Evolutionary conservation across 306 rosid species (phyloP), one percentile per base, ranked within the genome.

Genomic region (Prunus mongolica): DNA sequence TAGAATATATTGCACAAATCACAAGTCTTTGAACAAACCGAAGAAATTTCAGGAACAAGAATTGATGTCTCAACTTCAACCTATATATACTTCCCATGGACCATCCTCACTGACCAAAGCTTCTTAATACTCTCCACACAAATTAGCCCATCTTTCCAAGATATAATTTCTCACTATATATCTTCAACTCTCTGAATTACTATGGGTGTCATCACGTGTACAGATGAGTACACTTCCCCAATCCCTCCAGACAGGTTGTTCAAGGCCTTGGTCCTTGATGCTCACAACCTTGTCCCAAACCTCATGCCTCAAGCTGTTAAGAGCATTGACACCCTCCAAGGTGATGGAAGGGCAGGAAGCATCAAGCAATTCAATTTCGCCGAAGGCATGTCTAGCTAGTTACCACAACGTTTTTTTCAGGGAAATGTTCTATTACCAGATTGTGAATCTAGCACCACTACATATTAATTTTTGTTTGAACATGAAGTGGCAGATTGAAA

Each of bases 271-370:
- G 9, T 86, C 34, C 77, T 82, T 14, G 85, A 83, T 15, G 79
- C 71, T 3, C 76, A 82, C 72, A 83, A 74, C 27, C 75, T 86
- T 4, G 8, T 86, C 51, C 87, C 89, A 46, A 67, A 62, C 67
- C 71, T 80, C 38, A 77, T 34, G 4, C 83, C 83, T 1, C 56
- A 77, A 1, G 81, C 74, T 30, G 28, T 77, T 41, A 24, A 74
- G 27, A 28, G 76, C n/a, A 3, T 46, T n/a, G 81, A 86, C 28
- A 74, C 65, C 24, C 14, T 82, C 24, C 50, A 80, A 66, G 89
- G 86, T 50, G 61, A 77, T n/a, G 86, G 89, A 18, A 80, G 84
- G 0, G 71, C 61, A 3, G 89, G 86, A 56, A 73, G 86, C 74
- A 74, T 86, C 74, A 80, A 80, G 71, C 78, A 77, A 80, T 60